Evolutionary conservation across 2,329 filamentous ascomycete genomes (phyloP).

Genomic region (Fusarium anthophilum): DNA sequence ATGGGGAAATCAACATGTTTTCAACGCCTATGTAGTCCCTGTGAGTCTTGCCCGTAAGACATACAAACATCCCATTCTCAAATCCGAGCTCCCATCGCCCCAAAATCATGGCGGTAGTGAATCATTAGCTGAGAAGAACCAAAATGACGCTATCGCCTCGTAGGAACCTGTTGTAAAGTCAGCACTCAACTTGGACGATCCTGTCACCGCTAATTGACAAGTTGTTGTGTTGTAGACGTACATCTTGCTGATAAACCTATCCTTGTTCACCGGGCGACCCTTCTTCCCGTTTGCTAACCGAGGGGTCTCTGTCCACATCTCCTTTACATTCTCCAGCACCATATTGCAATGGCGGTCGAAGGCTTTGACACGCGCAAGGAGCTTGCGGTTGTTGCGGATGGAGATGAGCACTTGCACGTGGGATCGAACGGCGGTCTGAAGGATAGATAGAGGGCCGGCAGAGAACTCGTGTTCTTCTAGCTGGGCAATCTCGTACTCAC

Average conservation of each 20-base stretch:
- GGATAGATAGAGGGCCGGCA: constrained; percentile 76
- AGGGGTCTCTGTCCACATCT: constrained; percentile 99
- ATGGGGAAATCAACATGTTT: constrained; percentile 44
- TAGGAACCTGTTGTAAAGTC: constrained; percentile 71
- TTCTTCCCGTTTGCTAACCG: constrained; percentile 85
- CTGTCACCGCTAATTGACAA: constrained; percentile 18
- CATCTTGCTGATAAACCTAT: constrained; percentile 98
- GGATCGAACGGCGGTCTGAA: constrained; percentile 94
- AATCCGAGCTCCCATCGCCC: constrained; percentile 35
- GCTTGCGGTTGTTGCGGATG: constrained; percentile 97
- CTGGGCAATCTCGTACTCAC: constrained; percentile 90
- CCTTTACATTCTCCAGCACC: constrained; percentile 92
- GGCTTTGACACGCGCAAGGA: constrained; percentile 95
- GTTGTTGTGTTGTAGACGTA: constrained; percentile 54
- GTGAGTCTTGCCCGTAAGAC: constrained; percentile 45
- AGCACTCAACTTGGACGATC: constrained; percentile 14
- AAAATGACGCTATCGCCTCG: constrained; percentile 89
- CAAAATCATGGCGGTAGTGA: constrained; percentile 21
- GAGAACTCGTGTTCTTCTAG: constrained; percentile 67
- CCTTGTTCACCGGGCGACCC: constrained; percentile 93
- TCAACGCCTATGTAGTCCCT: constrained; percentile 52
- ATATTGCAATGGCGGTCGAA: constrained; percentile 99
- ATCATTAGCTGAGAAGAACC: constrained; percentile 76
- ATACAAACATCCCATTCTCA: constrained; percentile 41
- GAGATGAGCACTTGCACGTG: constrained; percentile 97